Evolutionary conservation across 2,329 filamentous ascomycete species (phyloP), one percentile per base, ranked within the genome.

Genomic region (Plectosphaerella cucumerina): DNA sequence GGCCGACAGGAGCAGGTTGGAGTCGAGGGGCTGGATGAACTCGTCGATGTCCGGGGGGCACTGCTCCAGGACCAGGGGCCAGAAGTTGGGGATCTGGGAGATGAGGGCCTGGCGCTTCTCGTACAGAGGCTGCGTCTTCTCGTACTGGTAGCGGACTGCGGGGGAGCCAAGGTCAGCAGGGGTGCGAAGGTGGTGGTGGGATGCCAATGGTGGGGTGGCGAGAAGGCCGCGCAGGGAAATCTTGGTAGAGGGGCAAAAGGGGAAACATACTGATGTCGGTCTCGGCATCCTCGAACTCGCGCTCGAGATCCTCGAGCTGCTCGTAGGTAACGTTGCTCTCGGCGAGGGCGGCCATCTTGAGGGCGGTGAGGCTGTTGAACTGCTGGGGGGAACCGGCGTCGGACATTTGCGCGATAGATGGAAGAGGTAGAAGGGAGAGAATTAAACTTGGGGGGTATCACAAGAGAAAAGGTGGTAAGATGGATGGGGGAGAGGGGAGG

Each of bases 41-140:
- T 90, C 86, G 72, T 96, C 91, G 60, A 99, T 81, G 56, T 96
- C 90, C 44, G 81, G 78, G 2, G 92, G 91, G 3, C 89, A 85
- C 72, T 91, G 87, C 75, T 96, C 89, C 67, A 97, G 80, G 51
- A 97, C 92, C 52, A 95, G 82, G n/a, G 89, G 79, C 94, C 94
- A 97, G 82, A 97, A 99, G 74, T 89, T 84, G 60, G 84, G 82
- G 64, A 97, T 92, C 64, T 85, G 77, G 56, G 80, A 70, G 57
- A 94, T 75, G 57, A 90, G 71, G 60, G 82, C 78, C 58, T 82
- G 77, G 65, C 93, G 90, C 72, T 88, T 89, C 61, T 81, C 77
- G 75, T 90, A 96, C 55, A 96, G 80, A 43, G 86, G 79, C 54
- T 77, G 75, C 62, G 82, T 81, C 60, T 91, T 77, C 58, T 79